Base-by-base conservation (phyloP, 2,329 filamentous ascomycete species). In the Aspergillus brunneoviolaceus region DNA sequence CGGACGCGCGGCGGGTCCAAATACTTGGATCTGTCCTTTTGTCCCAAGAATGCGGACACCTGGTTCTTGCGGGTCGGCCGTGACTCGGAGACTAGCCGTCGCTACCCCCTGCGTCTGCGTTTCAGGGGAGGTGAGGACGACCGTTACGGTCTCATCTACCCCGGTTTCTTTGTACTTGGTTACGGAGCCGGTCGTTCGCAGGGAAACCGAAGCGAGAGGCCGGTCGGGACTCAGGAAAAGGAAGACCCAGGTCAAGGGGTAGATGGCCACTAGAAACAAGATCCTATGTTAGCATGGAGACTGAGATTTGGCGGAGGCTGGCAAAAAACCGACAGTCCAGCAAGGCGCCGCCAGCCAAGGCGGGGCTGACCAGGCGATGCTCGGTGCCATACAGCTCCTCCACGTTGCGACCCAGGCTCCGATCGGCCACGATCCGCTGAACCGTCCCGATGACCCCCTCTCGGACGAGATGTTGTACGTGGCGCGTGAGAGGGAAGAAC, bases 401-500 rank as follows among this genome's bases (percentile, higher is more conserved):
- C 4, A 62, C 16, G 25, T 60, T 23, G 33, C 56, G 51, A 14
- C 61, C 57, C 11, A 59, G 21, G 10, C 59, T 61, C 60, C 81
- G 76, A 67, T 85, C 83, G 12, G 81, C 80, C 52, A 77, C 76
- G 6, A 82, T 79, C 47, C 83, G 77, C 48, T 79, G 72, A 23
- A 85, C 77, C 10, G 75, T 76, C 4, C 84, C 84, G 67, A 85
- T 82, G 45, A 58, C 57, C 14, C 58, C 58, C 3, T 71, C 65
- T 3, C 66, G 57, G 3, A 57, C 16, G 16, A 90, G 76, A 66
- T 90, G 84, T 55, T 89, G 81, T 42, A 92, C 80, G 73, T 90
- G 86, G 75, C 89, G 84, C 69, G 88, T 91, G 10, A 93, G 79
- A 1, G 91, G 91, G 76, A 93, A 92, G 79, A 88, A 92, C 60